These are phyloP conservation scores for Boletus vermiculosoides DNA, from an alignment of 768 basidiomycete genomes.

Conservation along the genomic window DNA sequence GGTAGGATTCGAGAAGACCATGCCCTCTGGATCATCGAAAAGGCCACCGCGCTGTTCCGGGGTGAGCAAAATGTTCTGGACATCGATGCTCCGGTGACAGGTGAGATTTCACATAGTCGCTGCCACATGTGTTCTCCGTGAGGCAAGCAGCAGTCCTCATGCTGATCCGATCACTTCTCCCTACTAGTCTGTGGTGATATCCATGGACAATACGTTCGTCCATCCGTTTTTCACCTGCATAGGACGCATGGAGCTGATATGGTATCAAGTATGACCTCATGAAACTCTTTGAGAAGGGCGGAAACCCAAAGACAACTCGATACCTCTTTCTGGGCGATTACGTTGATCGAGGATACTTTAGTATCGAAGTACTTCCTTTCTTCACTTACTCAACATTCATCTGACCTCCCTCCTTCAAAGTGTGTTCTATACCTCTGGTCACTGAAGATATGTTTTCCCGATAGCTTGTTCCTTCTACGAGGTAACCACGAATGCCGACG, in stretches of 20 bases:
- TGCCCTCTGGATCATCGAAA: constrained; percentile 64
- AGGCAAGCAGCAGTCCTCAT: constrained; percentile 18
- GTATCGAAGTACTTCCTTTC: constrained; percentile 54
- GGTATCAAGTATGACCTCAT: constrained; percentile 64
- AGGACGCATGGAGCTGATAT: constrained; percentile 6
- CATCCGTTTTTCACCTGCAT: not conserved
- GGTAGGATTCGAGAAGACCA: constrained; percentile 65
- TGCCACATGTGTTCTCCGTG: not conserved
- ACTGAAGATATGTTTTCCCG: constrained; percentile 62
- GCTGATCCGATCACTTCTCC: constrained; percentile 6
- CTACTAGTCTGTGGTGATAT: constrained; percentile 20
- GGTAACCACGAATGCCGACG: constrained; percentile 69
- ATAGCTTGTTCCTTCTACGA: constrained; percentile 57
- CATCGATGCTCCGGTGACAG: constrained; percentile 72
- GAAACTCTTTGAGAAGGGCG: constrained; percentile 78
- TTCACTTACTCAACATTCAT: not conserved
- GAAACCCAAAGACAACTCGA: constrained; percentile 69
- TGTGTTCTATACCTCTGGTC: constrained; percentile 65
- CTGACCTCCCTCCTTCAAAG: constrained; percentile 22
- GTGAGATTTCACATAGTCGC: constrained; percentile 35
- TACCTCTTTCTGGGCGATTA: constrained; percentile 78
- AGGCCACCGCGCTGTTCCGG: constrained; percentile 53
- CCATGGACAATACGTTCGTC: constrained; percentile 29
- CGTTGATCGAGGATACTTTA: constrained; percentile 75
- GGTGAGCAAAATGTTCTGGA: constrained; percentile 64